These are phyloP conservation scores for Volvariella volvacea DNA, from an alignment of 1,284 basidiomycete species.

Conservation along the genomic window DNA sequence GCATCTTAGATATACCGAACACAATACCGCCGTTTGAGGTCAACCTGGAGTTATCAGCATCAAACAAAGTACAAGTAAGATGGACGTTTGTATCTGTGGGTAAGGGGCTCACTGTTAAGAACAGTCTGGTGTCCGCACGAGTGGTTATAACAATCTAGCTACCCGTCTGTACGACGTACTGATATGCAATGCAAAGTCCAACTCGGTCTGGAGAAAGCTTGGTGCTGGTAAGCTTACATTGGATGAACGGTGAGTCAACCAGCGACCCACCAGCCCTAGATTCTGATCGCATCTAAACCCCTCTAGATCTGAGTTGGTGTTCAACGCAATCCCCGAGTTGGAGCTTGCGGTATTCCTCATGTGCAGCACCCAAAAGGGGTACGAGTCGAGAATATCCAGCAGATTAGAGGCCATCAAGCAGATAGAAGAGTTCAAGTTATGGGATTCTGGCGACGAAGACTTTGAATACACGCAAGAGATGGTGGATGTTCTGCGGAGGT, in stretches of 20 bases:
- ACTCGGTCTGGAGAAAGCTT: background rate
- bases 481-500: constrained; percentile 19
- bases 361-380: constrained; percentile 40
- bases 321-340: constrained; percentile 29
- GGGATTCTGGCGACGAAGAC: constrained; percentile 23
- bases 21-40: constrained; percentile 36
- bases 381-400: constrained; percentile 25
- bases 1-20: constrained; percentile 19
- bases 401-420: constrained; percentile 24
- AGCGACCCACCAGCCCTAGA: background rate
- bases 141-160: constrained; percentile 22
- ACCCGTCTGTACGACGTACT: constrained; percentile 10
- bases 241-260: background rate
- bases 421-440: constrained; percentile 19
- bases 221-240: background rate
- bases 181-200: background rate
- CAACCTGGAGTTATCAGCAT: constrained; percentile 49
- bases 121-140: constrained; percentile 19
- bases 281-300: background rate
- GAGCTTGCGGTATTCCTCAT: constrained; percentile 39
- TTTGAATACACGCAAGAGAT: constrained; percentile 33
- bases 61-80: constrained; percentile 55
- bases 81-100: background rate
- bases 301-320: constrained; percentile 26
- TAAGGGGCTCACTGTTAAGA: background rate